Percentiles rank a stretch among this genome's conserved stretches.
Conservation (phyloP, 2,329 filamentous ascomycete genomes). For the Microcyclospora tardicrescens region DNA sequence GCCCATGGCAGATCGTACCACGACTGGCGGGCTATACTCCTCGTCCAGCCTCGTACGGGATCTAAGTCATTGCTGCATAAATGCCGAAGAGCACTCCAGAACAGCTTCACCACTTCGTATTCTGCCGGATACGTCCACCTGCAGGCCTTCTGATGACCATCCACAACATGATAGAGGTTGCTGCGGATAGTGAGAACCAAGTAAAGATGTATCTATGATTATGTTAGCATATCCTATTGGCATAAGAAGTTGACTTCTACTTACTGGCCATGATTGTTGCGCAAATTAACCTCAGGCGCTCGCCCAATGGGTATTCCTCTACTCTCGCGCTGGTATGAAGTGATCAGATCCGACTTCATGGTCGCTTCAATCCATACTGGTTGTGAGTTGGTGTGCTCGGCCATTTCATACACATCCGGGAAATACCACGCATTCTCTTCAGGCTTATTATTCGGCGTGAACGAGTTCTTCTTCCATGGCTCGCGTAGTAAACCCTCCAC, state of each 20-base stretch:
- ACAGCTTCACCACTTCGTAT: constrained; percentile 1
- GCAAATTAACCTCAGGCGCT: constrained; percentile 75
- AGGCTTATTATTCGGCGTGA: constrained; percentile 81
- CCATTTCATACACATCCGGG: constrained; percentile 88
- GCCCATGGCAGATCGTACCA: too few species aligned
- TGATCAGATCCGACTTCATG: constrained; percentile 72
- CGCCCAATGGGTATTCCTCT: constrained; percentile 84
- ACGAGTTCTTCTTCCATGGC: constrained; percentile 96
- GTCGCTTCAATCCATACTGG: constrained; percentile 93
- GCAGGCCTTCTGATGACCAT: constrained; percentile 86
- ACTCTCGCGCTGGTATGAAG: constrained; percentile 58
- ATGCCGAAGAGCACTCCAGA: too few species aligned
- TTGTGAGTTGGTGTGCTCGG: constrained; percentile 64
- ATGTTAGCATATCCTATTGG: neutral
- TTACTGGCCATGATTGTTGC: constrained; percentile 82
- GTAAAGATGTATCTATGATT: constrained; percentile 72
- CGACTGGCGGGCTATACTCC: too few species aligned
- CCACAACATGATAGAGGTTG: constrained; percentile 90
- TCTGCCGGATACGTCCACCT: constrained; percentile 4
- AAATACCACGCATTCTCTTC: constrained; percentile 85
- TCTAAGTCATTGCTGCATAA: too few species aligned
- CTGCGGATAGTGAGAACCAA: constrained; percentile 71
- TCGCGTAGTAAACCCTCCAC: constrained; percentile 76
- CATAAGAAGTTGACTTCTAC: neutral
- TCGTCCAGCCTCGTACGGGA: too few species aligned